Percentiles rank a stretch among this genome's conserved stretches.
These are phyloP conservation scores for Calonectria montana DNA, from an alignment of 2,329 filamentous ascomycete genomes.

Conservation along the genomic window DNA sequence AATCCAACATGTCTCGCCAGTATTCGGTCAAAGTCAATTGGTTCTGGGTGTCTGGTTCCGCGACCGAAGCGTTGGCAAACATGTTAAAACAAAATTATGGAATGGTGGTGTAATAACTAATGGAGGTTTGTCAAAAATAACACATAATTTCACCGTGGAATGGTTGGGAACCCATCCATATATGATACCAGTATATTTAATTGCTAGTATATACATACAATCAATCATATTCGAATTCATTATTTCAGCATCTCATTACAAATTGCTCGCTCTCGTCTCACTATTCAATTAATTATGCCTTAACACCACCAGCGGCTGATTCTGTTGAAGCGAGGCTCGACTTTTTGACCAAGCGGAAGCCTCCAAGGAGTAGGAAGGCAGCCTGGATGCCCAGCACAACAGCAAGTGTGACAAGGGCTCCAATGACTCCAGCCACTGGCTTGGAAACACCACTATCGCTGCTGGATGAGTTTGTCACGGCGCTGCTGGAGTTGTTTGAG, in stretches of 20 bases:
- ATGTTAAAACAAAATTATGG: too few species aligned
- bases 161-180: neutral
- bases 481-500: conserved; percentile 39
- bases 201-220: neutral
- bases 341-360: conserved; percentile 62
- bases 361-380: conserved; percentile 55
- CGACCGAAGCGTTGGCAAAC: too few species aligned
- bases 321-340: conserved; percentile 45
- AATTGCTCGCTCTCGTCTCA: neutral
- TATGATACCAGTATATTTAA: neutral
- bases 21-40: too few species aligned
- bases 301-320: conserved; percentile 28
- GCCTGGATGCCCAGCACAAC: conserved; percentile 60
- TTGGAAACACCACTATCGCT: conserved; percentile 64
- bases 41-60: too few species aligned
- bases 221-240: neutral
- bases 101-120: neutral
- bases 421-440: conserved; percentile 84
- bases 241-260: neutral
- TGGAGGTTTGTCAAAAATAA: neutral
- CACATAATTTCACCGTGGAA: neutral
- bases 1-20: neutral
- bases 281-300: conserved; percentile 32
- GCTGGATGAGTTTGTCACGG: conserved; percentile 35
- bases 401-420: conserved; percentile 72